phyloP scores from a whole-genome alignment of 78 protist genomes.

The Dictyostelium citrinum region DNA sequence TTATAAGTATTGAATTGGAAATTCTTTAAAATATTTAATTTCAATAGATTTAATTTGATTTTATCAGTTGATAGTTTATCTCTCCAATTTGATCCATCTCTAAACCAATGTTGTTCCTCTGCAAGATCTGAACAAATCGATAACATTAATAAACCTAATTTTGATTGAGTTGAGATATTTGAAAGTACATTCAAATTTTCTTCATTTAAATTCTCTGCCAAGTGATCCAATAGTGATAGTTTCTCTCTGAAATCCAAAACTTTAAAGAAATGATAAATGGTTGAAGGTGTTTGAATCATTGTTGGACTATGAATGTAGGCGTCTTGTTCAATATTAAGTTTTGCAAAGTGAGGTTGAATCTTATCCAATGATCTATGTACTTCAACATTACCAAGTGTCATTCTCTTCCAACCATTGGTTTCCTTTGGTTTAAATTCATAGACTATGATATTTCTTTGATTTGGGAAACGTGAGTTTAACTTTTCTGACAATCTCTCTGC shows the following conservation, averaged over 20 bases:
- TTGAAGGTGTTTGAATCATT: constrained; percentile 2
- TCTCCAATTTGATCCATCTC: constrained; percentile 51
- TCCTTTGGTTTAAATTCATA: constrained; percentile 12
- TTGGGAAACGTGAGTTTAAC: constrained; percentile 56
- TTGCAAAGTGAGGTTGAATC: constrained; percentile 42
- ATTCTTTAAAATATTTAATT: constrained; percentile 10
- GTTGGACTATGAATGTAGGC: constrained; percentile 24
- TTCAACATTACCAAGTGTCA: constrained; percentile 37
- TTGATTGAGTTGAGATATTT: neutral
- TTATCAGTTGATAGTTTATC: constrained; percentile 36
- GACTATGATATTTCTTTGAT: constrained; percentile 62
- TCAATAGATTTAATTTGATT: constrained; percentile 13
- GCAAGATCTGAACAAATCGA: constrained; percentile 65
- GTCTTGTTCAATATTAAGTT: constrained; percentile 17
- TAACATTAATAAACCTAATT: neutral
- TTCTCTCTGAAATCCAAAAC: constrained; percentile 49
- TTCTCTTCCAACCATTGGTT: neutral
- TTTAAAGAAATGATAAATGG: constrained; percentile 37
- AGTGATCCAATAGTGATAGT: neutral
- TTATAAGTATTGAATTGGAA: neutral
- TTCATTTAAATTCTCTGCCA: neutral
- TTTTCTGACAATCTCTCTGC: constrained; percentile 1
- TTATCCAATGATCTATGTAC: constrained; percentile 61
- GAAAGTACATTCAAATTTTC: neutral
- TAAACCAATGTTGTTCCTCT: constrained; percentile 60